Conservation (phyloP, 805 yeast genomes). For the Wickerhamiella siamensis region DNA sequence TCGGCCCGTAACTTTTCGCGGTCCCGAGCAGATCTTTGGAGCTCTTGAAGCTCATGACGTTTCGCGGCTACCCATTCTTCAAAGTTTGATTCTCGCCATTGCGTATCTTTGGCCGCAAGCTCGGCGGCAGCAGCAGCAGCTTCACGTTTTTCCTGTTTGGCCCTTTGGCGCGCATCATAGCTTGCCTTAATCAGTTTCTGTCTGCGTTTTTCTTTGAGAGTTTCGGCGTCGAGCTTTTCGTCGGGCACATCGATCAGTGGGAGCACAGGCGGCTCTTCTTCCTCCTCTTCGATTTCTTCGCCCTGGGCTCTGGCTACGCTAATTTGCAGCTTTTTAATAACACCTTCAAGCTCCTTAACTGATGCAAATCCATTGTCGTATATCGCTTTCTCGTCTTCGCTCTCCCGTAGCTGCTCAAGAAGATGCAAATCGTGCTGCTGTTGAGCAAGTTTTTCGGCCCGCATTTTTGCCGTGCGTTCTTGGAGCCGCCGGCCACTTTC, state of each 20-base stretch:
- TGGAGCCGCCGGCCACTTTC: slow-evolving; percentile 83
- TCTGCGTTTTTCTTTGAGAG: slow-evolving; percentile 71
- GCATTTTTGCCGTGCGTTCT: slow-evolving; percentile 77
- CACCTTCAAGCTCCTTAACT: slow-evolving; percentile 45
- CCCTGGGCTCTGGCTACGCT: slow-evolving; percentile 25
- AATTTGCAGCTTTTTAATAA: slow-evolving; percentile 28
- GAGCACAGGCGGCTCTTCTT: slow-evolving; percentile 39
- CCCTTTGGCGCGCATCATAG: slow-evolving; percentile 73
- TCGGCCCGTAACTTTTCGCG: slow-evolving; percentile 59
- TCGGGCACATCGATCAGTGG: slow-evolving; percentile 77
- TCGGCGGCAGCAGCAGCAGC: slow-evolving; percentile 48
- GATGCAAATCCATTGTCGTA: slow-evolving; percentile 36
- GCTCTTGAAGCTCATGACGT: slow-evolving; percentile 40
- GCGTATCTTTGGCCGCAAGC: slow-evolving; percentile 48
- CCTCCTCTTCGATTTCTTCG: slow-evolving; percentile 36
- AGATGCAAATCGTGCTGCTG: slow-evolving; percentile 70
- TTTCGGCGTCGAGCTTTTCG: slow-evolving; percentile 63
- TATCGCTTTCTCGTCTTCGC: slow-evolving; percentile 63
- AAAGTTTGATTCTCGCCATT: slow-evolving; percentile 65
- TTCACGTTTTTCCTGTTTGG: slow-evolving; percentile 60
- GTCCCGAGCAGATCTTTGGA: slow-evolving; percentile 53
- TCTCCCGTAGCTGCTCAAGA: slow-evolving; percentile 43
- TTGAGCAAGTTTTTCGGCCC: slow-evolving; percentile 66
- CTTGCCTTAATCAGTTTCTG: slow-evolving; percentile 76
- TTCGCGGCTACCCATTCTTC: slow-evolving; percentile 68